These are phyloP conservation scores for Metarhizium brunneum DNA, from an alignment of 2,329 filamentous ascomycete species.

Conservation along the genomic window DNA sequence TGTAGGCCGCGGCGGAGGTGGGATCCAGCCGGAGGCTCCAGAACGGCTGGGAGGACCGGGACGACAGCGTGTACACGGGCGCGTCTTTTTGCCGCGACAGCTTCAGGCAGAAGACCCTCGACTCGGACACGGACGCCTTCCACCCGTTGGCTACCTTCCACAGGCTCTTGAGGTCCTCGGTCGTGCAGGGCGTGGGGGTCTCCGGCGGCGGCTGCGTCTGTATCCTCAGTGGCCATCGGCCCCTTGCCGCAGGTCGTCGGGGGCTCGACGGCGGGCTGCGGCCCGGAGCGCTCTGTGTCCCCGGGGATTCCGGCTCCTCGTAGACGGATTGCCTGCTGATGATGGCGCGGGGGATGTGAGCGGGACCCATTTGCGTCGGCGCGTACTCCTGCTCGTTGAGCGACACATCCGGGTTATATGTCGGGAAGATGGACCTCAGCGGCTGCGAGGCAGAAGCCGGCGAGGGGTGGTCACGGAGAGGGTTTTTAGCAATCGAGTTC, in stretches of 20 bases:
- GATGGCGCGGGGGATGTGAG: conserved; percentile 51
- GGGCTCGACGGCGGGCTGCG: conserved; percentile 13
- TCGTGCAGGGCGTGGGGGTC: conserved; percentile 43
- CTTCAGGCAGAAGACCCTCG: conserved; percentile 49
- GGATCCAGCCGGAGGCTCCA: conserved; percentile 58
- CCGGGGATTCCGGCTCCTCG: conserved; percentile 12
- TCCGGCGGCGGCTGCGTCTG: conserved; percentile 30
- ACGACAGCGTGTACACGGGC: conserved; percentile 58
- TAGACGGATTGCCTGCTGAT: conserved; percentile 57
- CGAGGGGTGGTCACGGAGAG: conserved; percentile 27
- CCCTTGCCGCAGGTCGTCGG: conserved; percentile 11
- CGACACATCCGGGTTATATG: conserved; percentile 59
- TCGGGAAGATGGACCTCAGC: conserved; percentile 66
- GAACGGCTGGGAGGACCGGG: conserved; percentile 47
- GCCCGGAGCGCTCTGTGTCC: not conserved
- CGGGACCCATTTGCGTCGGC: conserved; percentile 55
- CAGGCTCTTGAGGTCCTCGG: conserved; percentile 52
- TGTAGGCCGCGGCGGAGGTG: conserved; percentile 52
- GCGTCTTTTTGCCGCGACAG: conserved; percentile 48
- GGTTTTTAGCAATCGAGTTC: conserved; percentile 49
- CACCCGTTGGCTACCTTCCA: conserved; percentile 66
- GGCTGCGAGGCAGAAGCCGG: conserved; percentile 21
- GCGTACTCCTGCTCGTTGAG: conserved; percentile 62
- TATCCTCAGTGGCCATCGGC: conserved; percentile 19
- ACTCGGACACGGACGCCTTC: conserved; percentile 51